Base-by-base conservation (phyloP, 2,329 filamentous ascomycete species). In the Aspergillus ibericus region DNA sequence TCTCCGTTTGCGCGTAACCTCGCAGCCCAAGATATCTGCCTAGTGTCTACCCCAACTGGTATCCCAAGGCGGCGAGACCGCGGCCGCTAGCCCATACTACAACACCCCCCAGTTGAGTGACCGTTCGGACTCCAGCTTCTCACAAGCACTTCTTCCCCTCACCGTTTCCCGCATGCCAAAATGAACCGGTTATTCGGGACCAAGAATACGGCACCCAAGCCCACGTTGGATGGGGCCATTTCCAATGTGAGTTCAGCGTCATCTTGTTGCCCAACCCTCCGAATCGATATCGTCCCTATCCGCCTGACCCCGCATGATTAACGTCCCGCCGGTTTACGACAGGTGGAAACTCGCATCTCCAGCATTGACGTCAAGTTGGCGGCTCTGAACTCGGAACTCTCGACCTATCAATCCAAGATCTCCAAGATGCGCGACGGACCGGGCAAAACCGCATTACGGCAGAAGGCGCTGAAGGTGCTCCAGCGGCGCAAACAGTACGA, bases 121-220 rank as follows among this genome's bases (percentile, higher is more conserved):
- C 5, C n/a, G n/a, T 48, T 29, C 7, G 25, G 32, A 27, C 44
- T 32, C 44, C n/a, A 48, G 42, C 44, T 32, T 48, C 22, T 22
- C 22, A 50, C 46, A 29, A 34, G 16, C 25, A 20, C 53, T n/a
- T 35, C n/a, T 53, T 27, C 47, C 36, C 27, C 58, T 48, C 35
- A 36, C 53, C n/a, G 38, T 40, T 46, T 53, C 32, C 38, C 44
- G 40, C 48, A 50, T 22, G 49, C 61, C 77, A 82, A 56, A 63
- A 98, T 99, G 95, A 98, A 99, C 77, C 91, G 95, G 69, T 84
- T 99, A 68, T 99, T 99, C 76, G 95, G 95, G 74, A 85, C 89
- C 68, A 95, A 93, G 80, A 89, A 85, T 78, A 88, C 90, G 65
- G 88, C 88, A 63, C 93, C 95, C 55, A 98, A 98, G 79, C 92